Percentiles rank a stretch among this genome's conserved stretches.
Evolutionary conservation across 257 asterid genomes (phyloP).

Genomic region (Prunella vulgaris): DNA sequence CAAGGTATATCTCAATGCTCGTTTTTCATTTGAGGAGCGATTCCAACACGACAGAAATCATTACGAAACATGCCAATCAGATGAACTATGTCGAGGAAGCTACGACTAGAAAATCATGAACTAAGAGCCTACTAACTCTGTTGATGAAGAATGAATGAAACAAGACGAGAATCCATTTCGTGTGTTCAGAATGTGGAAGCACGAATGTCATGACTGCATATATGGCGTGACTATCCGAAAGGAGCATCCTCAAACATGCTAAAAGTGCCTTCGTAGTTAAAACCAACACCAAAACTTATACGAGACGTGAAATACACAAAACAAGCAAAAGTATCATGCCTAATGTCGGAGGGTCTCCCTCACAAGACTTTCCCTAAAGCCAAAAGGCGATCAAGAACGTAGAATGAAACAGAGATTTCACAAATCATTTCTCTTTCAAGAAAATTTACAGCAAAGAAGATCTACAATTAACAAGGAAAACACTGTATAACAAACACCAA

Average conservation of each 20-base stretch:
- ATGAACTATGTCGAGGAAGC: not conserved
- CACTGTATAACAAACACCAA: slow-evolving; percentile 2
- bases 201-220: not conserved
- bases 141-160: not conserved
- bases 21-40: not conserved
- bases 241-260: not conserved
- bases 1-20: too few relatives aligned
- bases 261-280: not conserved
- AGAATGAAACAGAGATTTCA: not conserved
- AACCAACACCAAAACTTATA: too few relatives aligned
- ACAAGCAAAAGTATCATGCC: too few relatives aligned
- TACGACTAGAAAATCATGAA: not conserved
- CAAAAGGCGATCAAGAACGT: not conserved
- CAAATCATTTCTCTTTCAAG: slow-evolving; percentile 22
- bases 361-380: too few relatives aligned
- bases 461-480: slow-evolving; percentile 14
- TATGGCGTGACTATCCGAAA: not conserved
- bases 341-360: too few relatives aligned
- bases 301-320: too few relatives aligned
- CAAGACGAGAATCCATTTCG: not conserved
- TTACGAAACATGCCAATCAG: not conserved
- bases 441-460: slow-evolving; percentile 25
- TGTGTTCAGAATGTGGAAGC: not conserved
- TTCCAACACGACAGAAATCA: not conserved
- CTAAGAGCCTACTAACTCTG: not conserved